Evolutionary conservation across 2,329 filamentous ascomycete genomes (phyloP), one percentile per base, ranked within the genome.

Genomic region (Byssochlamys sp.): DNA sequence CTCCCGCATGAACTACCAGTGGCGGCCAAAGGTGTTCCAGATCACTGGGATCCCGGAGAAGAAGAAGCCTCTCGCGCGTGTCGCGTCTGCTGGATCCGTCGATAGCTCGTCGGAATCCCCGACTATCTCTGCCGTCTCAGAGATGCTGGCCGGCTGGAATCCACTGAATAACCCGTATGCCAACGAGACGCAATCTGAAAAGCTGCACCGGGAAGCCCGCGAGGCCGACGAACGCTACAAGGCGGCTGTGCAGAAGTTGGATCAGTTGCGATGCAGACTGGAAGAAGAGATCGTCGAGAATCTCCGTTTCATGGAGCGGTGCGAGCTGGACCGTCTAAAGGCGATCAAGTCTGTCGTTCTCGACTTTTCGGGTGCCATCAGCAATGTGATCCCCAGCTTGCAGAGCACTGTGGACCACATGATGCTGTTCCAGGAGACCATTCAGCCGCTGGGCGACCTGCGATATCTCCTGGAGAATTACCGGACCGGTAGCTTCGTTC

Each of bases 391-490:
- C 61, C 95, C 94, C 19, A 95, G 89, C 68, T 78, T 99, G 61
- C 94, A 97, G 75, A 92, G 92, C 59, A 91, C 91, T 0, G 91
- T 99, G 26, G 94, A 99, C 77, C 91, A 95, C 71, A 96, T 99
- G 91, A 91, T 99, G 86, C 81, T 99, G 52, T 99, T 95, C 77
- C 94, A 99, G 73, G 94, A 99, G 78, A 97, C 94, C 0, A 89
- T 99, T n/a, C 94, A 97, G 73, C 94, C 94, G 4, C 72, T 86
- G 53, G 89, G 90, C 45, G 94, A 99, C 73, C 78, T 99, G 64
- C 84, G 94, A 62, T 99, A 97, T 72, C 82, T 99, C 59, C 81
- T 99, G 52, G 94, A 99, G 77, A 99, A 92, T 71, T 99, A 99
- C 75, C 87, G 91, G 61, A 99, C 94, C 5, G 94, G 94, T 61